Evolutionary conservation across 805 yeast species (phyloP).

Genomic region (Starmerella potacharoeniae): DNA sequence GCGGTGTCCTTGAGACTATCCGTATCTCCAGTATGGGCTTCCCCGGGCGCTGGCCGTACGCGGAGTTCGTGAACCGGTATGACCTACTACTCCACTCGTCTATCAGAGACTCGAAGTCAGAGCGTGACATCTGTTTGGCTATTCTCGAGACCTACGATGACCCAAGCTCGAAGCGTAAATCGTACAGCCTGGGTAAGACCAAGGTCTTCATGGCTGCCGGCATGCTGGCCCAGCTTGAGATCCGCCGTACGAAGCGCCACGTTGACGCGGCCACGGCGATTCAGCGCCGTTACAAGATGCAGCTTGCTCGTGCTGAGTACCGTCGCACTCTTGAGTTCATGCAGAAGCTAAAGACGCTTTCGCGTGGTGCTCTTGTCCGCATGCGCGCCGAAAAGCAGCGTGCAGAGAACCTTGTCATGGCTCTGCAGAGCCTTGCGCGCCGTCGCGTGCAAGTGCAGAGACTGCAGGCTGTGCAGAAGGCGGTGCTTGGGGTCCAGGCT

Average conservation of each 20-base stretch:
- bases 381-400: slow-evolving; percentile 37
- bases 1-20: slow-evolving; percentile 97
- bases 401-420: slow-evolving; percentile 51
- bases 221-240: slow-evolving; percentile 83
- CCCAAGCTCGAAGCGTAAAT: slow-evolving; percentile 18
- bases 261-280: slow-evolving; percentile 67
- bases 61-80: slow-evolving; percentile 82
- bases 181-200: slow-evolving; percentile 56
- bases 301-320: slow-evolving; percentile 51
- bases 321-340: slow-evolving; percentile 44
- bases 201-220: slow-evolving; percentile 96
- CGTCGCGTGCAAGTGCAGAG: slow-evolving; percentile 36
- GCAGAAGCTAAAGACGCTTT: slow-evolving; percentile 44
- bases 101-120: slow-evolving; percentile 46
- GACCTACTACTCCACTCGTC: slow-evolving; percentile 67
- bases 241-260: slow-evolving; percentile 67
- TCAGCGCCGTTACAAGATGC: slow-evolving; percentile 69
- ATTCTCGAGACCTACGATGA: slow-evolving; percentile 35
- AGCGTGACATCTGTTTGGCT: slow-evolving; percentile 52
- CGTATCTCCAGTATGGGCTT: slow-evolving; percentile 96
- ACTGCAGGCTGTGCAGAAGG: slow-evolving; percentile 40
- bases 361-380: slow-evolving; percentile 56
- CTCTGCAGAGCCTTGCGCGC: slow-evolving; percentile 54
- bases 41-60: slow-evolving; percentile 92
- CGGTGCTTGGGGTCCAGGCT: slow-evolving; percentile 50